phyloP scores from a whole-genome alignment of 1,284 basidiomycete genomes.

The Sporisorium iseilematis-ciliati region DNA sequence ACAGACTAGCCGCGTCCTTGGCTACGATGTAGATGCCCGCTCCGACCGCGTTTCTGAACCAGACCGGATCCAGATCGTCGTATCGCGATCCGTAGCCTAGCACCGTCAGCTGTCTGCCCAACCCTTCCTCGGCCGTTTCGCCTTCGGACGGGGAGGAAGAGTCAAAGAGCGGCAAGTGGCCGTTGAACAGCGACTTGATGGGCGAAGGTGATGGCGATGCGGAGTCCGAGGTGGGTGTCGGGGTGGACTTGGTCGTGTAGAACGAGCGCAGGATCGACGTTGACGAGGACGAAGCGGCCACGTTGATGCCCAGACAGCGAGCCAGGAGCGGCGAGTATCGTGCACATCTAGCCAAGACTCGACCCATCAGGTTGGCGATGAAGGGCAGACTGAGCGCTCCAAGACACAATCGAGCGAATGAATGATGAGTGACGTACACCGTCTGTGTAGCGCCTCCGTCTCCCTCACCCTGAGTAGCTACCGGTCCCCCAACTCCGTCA shows the following conservation, averaged over 20 bases:
- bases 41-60: slow-evolving; percentile 64
- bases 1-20: slow-evolving; percentile 54
- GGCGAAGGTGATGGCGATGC: slow-evolving; percentile 18
- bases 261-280: slow-evolving; percentile 25
- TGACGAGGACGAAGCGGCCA: slow-evolving; percentile 3
- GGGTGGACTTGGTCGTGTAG: slow-evolving; percentile 37
- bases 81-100: slow-evolving; percentile 24
- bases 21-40: slow-evolving; percentile 57
- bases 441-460: slow-evolving; percentile 30
- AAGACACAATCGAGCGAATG: slow-evolving; percentile 53
- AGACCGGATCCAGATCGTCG: slow-evolving; percentile 63
- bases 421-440: slow-evolving; percentile 55
- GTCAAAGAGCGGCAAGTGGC: slow-evolving; percentile 30
- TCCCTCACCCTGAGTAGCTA: slow-evolving; percentile 10
- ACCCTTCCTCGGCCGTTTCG: not conserved
- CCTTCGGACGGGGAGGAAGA: not conserved
- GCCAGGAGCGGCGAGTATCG: slow-evolving; percentile 30
- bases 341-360: slow-evolving; percentile 40
- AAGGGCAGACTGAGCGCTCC: slow-evolving; percentile 61
- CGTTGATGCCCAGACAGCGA: slow-evolving; percentile 45
- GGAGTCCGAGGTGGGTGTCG: slow-evolving; percentile 5
- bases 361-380: slow-evolving; percentile 56
- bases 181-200: slow-evolving; percentile 35
- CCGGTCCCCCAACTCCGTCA: slow-evolving; percentile 26
- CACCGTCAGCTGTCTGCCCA: slow-evolving; percentile 13